Evolutionary conservation across 805 yeast species (phyloP), one percentile per base, ranked within the genome.

Genomic region (Barnettozyma sucrosica): DNA sequence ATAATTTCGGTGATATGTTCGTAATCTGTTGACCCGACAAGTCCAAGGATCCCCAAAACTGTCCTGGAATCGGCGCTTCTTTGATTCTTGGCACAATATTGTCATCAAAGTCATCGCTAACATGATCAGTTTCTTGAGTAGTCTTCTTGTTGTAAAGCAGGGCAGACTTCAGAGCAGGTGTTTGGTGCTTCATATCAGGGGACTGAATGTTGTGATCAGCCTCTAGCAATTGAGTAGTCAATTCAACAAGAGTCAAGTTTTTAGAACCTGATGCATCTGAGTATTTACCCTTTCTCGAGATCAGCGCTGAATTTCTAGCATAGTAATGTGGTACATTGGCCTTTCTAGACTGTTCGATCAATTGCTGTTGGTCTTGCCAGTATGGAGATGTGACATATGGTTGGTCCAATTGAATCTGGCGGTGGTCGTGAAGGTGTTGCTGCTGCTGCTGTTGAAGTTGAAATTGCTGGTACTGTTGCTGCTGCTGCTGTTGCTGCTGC

Each of bases 21-120:
- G 79, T 71, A 45, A 93, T 72, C 30, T 92, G 87, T 66, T 93
- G 95, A 50, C 97, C 97, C 54, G 95, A 81, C 54, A 92, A 71
- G 68, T 93, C 99, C 54, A 93, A 71, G 6, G 90, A 92, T 46
- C 95, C 85, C 99, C 99, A 93, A 61, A 86, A 76, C 68, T 90
- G 97, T 50, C 82, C 83, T 33, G 85, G 80, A 51, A 55, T 58
- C 41, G 64, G 57, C 58, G 66, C 42, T 47, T 60, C 74, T 72
- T 81, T 74, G 68, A 80, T 76, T 64, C 85, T 69, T 62, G 81
- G 81, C 57, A 79, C 82, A 60, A 81, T 84, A 57, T 83, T 87
- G 53, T 81, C 86, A 50, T 74, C 77, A 49, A 51, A 49, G 43
- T 61, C 62, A 32, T 52, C 51, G 37, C 55, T 55, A 30, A 47